phyloP scores from a whole-genome alignment of 495 filamentous ascomycete species.

The Venustampulla echinocandica region DNA sequence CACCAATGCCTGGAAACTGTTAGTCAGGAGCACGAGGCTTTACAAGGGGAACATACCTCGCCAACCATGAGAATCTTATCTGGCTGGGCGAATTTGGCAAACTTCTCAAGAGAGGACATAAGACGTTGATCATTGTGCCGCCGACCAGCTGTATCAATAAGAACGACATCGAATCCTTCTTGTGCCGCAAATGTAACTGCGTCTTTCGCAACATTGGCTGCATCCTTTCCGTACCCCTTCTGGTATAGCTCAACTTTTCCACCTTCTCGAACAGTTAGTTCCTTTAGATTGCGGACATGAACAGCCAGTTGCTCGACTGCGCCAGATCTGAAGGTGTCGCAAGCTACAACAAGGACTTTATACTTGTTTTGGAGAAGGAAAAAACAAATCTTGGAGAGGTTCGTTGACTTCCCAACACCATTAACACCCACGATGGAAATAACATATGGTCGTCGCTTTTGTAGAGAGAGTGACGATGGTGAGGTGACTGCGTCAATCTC shows the following conservation, averaged over 20 bases:
- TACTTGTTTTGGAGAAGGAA: slow-evolving; percentile 96
- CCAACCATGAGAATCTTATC: slow-evolving; percentile 99
- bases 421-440: slow-evolving; percentile 98
- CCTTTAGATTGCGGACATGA: slow-evolving; percentile 82
- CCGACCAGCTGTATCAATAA: slow-evolving; percentile 93
- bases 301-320: slow-evolving; percentile 95
- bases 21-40: not conserved
- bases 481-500: slow-evolving; percentile 77
- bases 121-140: slow-evolving; percentile 87
- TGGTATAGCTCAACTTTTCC: slow-evolving; percentile 86
- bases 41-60: slow-evolving; percentile 46
- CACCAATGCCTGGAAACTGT: slow-evolving; percentile 56
- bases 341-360: slow-evolving; percentile 89
- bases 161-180: slow-evolving; percentile 79
- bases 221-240: slow-evolving; percentile 96
- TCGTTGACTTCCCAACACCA: slow-evolving; percentile 95
- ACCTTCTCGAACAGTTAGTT: slow-evolving; percentile 71
- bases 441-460: slow-evolving; percentile 72
- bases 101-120: slow-evolving; percentile 94
- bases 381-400: slow-evolving; percentile 92
- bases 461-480: slow-evolving; percentile 45
- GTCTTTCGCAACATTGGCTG: slow-evolving; percentile 89
- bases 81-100: slow-evolving; percentile 87
- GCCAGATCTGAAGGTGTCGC: slow-evolving; percentile 94
- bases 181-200: slow-evolving; percentile 70